Evolutionary conservation across 352 stramenopile genomes (phyloP).

Genomic region (Phytophthora melonis): DNA sequence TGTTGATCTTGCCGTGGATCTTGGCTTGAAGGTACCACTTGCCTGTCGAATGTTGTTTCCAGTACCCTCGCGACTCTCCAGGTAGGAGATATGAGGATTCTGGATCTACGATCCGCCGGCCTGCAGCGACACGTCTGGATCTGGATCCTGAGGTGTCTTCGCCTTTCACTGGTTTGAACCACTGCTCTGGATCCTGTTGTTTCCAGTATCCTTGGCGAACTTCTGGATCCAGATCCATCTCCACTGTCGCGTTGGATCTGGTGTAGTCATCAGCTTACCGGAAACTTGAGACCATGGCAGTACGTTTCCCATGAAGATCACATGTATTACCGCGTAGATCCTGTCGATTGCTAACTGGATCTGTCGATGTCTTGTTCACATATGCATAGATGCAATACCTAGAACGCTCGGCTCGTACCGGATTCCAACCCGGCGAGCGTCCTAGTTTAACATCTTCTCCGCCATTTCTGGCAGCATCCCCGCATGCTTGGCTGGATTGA

Average conservation of each 20-base stretch:
- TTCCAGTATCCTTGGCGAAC: conserved; percentile 17
- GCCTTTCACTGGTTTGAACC: background rate
- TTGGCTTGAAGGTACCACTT: background rate
- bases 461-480: no score
- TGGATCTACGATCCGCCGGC: background rate
- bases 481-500: no score
- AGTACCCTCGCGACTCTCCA: background rate
- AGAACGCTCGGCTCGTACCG: no score
- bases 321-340: background rate
- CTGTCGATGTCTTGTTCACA: background rate
- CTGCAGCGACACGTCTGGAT: no score
- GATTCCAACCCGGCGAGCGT: no score
- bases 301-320: background rate
- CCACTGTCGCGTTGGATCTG: background rate
- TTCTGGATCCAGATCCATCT: background rate
- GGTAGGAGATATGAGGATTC: background rate
- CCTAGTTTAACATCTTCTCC: no score
- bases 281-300: background rate
- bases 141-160: background rate
- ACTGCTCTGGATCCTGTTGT: no score
- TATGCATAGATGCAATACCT: background rate
- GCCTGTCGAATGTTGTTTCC: background rate
- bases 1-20: background rate
- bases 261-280: background rate
- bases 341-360: background rate